phyloP scores from a whole-genome alignment of 78 protist species.

The Polysphondylium violaceum region DNA sequence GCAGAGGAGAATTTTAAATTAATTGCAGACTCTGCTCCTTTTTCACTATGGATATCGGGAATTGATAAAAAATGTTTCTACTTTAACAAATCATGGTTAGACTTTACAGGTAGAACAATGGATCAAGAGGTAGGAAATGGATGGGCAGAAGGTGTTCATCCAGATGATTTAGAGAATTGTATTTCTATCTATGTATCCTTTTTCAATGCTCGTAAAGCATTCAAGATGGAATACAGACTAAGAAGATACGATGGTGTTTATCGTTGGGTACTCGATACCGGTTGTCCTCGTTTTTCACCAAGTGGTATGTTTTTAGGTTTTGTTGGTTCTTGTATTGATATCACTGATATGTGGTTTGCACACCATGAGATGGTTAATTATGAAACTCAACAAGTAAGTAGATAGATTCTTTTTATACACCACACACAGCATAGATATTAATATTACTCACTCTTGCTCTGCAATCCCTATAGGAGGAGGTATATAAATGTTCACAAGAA shows the following conservation, averaged over 20 bases:
- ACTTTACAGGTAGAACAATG: slow-evolving; percentile 41
- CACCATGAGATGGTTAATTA: slow-evolving; percentile 42
- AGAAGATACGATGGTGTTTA: slow-evolving; percentile 47
- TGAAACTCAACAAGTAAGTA: slow-evolving; percentile 14
- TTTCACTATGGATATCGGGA: slow-evolving; percentile 31
- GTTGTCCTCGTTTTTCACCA: slow-evolving; percentile 14
- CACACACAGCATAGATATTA: background rate
- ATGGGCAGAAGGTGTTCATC: slow-evolving; percentile 46
- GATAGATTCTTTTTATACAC: background rate
- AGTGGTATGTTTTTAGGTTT: slow-evolving; percentile 31
- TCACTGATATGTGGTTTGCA: slow-evolving; percentile 59
- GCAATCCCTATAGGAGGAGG: background rate
- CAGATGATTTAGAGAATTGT: slow-evolving; percentile 25
- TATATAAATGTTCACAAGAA: slow-evolving; percentile 8
- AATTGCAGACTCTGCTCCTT: slow-evolving; percentile 55
- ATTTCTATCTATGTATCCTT: background rate
- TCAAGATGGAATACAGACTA: slow-evolving; percentile 41
- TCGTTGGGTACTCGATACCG: slow-evolving; percentile 50
- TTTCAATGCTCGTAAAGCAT: slow-evolving; percentile 30
- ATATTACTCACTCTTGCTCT: background rate
- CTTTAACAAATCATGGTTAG: slow-evolving; percentile 31
- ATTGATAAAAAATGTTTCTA: slow-evolving; percentile 14
- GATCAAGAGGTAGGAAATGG: slow-evolving; percentile 34
- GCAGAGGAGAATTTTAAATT: slow-evolving; percentile 27
- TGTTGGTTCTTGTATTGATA: slow-evolving; percentile 55